Percentiles rank a stretch among this genome's conserved stretches.
These are phyloP conservation scores for Solanum chiquidenum DNA, from an alignment of 257 asterid species.

Conservation along the genomic window DNA sequence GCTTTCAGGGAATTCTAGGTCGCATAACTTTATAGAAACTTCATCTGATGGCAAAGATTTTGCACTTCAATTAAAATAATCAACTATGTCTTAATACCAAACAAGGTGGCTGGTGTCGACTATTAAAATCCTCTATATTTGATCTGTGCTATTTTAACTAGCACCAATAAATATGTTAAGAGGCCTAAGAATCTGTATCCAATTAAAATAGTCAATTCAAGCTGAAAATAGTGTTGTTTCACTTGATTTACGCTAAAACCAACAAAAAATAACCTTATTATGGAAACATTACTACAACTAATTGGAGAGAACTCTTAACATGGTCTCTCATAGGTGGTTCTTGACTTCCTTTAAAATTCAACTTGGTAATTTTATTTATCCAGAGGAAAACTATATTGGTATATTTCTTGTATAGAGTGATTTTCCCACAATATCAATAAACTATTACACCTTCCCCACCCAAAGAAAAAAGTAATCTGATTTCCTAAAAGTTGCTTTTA, in stretches of 20 bases:
- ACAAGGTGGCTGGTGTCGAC: background rate
- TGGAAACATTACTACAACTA: background rate
- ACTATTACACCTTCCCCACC: background rate
- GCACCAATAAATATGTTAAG: background rate
- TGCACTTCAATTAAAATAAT: background rate
- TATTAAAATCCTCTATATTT: background rate
- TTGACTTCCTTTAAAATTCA: background rate
- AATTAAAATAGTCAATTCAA: background rate
- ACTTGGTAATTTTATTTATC: background rate
- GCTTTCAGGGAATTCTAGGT: background rate
- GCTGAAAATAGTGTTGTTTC: background rate
- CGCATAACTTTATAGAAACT: background rate
- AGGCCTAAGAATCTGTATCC: background rate
- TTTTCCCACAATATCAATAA: background rate
- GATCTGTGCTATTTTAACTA: background rate
- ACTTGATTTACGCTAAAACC: background rate
- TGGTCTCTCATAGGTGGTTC: background rate
- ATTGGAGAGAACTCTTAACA: background rate
- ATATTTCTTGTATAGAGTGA: background rate
- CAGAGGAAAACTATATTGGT: too few relatives aligned
- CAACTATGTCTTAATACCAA: background rate
- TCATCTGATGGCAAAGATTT: background rate
- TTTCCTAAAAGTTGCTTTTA: background rate
- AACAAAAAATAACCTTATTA: too few relatives aligned
- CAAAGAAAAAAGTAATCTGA: background rate